Percentiles rank a stretch among this genome's conserved stretches.
phyloP scores from a whole-genome alignment of 129 eudicot genomes.

The Mikania micrantha region DNA sequence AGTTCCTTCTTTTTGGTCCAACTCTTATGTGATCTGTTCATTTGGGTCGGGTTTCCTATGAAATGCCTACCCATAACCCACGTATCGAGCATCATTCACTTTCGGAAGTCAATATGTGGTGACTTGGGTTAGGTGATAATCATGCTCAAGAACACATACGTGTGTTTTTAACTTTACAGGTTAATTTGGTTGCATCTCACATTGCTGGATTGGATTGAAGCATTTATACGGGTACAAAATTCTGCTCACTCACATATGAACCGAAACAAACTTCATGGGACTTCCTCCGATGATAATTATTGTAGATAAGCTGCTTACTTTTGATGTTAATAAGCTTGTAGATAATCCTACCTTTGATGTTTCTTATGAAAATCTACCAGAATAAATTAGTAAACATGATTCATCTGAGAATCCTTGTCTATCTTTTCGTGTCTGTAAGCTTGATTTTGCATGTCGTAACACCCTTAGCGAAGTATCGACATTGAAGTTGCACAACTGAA shows the following conservation, averaged over 20 bases:
- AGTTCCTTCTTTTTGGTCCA: slow-evolving; percentile 1
- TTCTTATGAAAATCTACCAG: neutral
- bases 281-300: neutral
- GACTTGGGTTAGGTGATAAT: neutral
- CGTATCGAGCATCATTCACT: neutral
- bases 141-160: neutral
- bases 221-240: neutral
- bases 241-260: neutral
- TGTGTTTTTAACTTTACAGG: neutral
- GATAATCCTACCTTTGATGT: neutral
- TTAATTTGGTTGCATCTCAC: slow-evolving; percentile 1
- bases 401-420: neutral
- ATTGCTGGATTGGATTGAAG: neutral
- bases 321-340: slow-evolving; percentile 9
- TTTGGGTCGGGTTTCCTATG: neutral
- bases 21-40: neutral
- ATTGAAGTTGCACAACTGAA: too few species aligned
- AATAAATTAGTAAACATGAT: neutral
- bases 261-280: too few species aligned
- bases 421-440: neutral
- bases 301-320: neutral
- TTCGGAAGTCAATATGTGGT: neutral
- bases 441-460: neutral
- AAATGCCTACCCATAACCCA: neutral
- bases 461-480: too few species aligned